These are phyloP conservation scores for Carex scoparia DNA, from an alignment of 176 grass and related monocot genomes.

Conservation along the genomic window DNA sequence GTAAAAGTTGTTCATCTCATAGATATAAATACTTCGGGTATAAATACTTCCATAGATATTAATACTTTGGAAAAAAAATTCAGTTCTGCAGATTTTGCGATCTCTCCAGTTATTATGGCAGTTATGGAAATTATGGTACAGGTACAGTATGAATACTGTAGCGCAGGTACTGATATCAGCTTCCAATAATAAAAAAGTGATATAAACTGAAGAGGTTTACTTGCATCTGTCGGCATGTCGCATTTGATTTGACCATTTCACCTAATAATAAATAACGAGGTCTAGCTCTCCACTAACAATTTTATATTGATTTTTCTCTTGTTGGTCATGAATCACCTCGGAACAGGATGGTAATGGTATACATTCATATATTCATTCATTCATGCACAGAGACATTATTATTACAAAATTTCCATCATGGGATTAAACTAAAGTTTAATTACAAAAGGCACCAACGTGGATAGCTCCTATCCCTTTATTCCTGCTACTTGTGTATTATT, in stretches of 20 bases:
- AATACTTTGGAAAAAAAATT: too few species aligned
- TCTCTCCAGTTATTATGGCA: too few species aligned
- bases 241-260: conserved; percentile 22
- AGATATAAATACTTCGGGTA: too few species aligned
- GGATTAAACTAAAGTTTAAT: conserved; percentile 4
- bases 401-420: conserved; percentile 20
- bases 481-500: not conserved
- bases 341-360: not conserved
- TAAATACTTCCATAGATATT: too few species aligned
- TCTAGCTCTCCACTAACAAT: not conserved
- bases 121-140: too few species aligned
- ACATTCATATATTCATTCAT: too few species aligned
- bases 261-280: conserved; percentile 10
- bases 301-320: not conserved
- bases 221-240: not conserved
- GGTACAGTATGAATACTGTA: too few species aligned
- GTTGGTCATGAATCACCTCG: not conserved
- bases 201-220: not conserved
- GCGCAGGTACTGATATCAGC: too few species aligned
- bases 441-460: conserved; percentile 1
- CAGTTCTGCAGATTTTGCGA: too few species aligned
- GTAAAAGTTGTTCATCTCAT: too few species aligned
- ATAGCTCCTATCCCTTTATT: conserved; percentile 11
- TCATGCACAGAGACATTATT: not conserved
- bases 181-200: not conserved